Evolutionary conservation across 352 stramenopile species (phyloP).

Genomic region (Phytophthora constricta): DNA sequence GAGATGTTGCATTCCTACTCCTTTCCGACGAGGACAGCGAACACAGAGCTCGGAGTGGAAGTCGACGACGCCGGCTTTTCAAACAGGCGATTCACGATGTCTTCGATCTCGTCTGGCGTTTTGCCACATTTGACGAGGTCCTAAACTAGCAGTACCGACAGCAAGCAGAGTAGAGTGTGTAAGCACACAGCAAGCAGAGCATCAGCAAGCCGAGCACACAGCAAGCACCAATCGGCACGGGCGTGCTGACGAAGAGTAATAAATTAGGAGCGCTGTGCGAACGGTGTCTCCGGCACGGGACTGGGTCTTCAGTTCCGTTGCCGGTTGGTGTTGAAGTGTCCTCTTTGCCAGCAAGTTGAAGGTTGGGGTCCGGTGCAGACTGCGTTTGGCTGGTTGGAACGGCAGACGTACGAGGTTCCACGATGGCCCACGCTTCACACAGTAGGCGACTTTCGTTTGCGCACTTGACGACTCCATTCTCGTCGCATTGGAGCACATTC

Average conservation of each 20-base stretch:
- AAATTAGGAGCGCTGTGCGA: too few species aligned
- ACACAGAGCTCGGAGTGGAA: slow-evolving; percentile 2
- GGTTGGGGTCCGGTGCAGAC: not conserved
- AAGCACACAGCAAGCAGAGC: too few species aligned
- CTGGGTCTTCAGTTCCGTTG: too few species aligned
- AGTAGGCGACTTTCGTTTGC: slow-evolving; percentile 23
- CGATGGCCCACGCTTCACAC: slow-evolving; percentile 35
- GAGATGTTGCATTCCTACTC: too few species aligned
- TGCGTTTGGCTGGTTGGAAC: not conserved
- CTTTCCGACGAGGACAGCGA: slow-evolving; percentile 21
- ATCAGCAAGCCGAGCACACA: too few species aligned
- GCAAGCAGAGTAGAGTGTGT: too few species aligned
- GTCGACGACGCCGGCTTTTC: slow-evolving; percentile 6
- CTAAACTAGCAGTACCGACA: too few species aligned
- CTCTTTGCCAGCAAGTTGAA: slow-evolving; percentile 10
- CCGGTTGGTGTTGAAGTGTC: slow-evolving; percentile 29
- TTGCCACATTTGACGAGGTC: slow-evolving; percentile 40
- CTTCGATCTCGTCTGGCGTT: slow-evolving; percentile 33
- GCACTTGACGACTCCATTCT: slow-evolving; percentile 27
- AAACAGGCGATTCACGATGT: slow-evolving; percentile 38
- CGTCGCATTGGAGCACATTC: slow-evolving; percentile 34
- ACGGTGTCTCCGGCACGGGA: too few species aligned
- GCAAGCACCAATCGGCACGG: too few species aligned
- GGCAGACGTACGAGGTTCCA: slow-evolving; percentile 19
- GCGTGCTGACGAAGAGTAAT: too few species aligned